phyloP scores from a whole-genome alignment of 2,329 filamentous ascomycete species.

The Botrytis hyacinthi region DNA sequence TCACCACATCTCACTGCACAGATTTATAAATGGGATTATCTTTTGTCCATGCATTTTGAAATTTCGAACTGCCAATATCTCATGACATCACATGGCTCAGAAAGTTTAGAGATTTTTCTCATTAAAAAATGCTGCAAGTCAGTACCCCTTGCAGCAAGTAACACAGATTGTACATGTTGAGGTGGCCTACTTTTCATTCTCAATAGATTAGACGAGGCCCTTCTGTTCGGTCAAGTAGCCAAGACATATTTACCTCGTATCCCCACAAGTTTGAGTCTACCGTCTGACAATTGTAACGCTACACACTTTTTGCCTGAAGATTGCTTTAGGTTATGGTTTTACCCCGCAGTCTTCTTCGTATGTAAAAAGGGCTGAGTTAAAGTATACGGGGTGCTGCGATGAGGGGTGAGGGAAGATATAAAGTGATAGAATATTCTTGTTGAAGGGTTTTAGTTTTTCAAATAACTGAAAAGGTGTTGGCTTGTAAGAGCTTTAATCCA shows the following conservation, averaged over 20 bases:
- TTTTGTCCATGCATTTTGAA: background rate
- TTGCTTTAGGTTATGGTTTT: background rate
- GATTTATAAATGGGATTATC: background rate
- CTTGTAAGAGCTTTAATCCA: background rate
- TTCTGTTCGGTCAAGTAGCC: background rate
- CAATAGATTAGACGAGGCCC: background rate
- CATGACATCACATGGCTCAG: background rate
- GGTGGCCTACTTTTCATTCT: background rate
- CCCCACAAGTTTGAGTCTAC: background rate
- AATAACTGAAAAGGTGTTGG: background rate
- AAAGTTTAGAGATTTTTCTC: background rate
- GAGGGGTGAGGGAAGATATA: constrained; percentile 1
- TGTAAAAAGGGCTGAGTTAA: constrained; percentile 1
- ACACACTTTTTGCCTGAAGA: constrained; percentile 10
- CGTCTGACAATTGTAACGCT: constrained; percentile 10
- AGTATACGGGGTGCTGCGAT: background rate
- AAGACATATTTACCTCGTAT: constrained; percentile 13
- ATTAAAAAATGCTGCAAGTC: background rate
- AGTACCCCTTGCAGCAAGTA: constrained; percentile 5
- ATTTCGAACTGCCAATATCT: background rate
- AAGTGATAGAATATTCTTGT: background rate
- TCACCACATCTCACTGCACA: background rate
- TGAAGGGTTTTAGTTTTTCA: background rate
- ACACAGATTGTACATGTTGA: background rate
- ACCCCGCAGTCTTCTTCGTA: constrained; percentile 9